Percentiles rank a stretch among this genome's conserved stretches.
Evolutionary conservation across 2,329 filamentous ascomycete genomes (phyloP).

Genomic region (Dactylellina drechsleri): DNA sequence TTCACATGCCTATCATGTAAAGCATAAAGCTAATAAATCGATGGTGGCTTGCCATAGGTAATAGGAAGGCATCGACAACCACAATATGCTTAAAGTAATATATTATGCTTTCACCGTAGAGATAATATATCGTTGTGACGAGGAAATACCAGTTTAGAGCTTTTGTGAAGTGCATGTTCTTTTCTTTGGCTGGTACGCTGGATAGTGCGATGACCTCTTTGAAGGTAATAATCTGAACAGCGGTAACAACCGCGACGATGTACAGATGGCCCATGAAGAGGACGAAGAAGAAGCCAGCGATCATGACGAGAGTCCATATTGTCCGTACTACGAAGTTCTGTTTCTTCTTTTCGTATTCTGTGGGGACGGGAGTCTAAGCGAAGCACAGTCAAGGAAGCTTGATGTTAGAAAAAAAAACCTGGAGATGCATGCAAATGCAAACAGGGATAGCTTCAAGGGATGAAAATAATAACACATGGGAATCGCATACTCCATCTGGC

Average conservation of each 20-base stretch:
- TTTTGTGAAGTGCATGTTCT: conserved; percentile 92
- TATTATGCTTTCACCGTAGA: conserved; percentile 98
- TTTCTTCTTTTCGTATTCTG: conserved; percentile 98
- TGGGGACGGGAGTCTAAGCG: conserved; percentile 60
- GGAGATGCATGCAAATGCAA: conserved; percentile 31
- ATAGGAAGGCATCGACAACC: conserved; percentile 88
- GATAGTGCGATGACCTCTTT: conserved; percentile 99
- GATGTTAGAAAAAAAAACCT: conserved; percentile 33
- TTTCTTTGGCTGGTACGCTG: conserved; percentile 89
- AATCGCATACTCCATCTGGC: conserved; percentile 25
- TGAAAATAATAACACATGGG: not conserved
- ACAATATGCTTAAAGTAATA: conserved; percentile 99
- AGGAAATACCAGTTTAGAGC: conserved; percentile 99
- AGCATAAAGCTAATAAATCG: conserved; percentile 98
- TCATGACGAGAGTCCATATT: conserved; percentile 99
- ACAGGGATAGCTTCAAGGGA: conserved; percentile 43
- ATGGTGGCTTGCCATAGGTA: conserved; percentile 95
- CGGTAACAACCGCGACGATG: conserved; percentile 91
- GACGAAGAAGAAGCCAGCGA: conserved; percentile 86
- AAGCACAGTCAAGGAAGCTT: conserved; percentile 10
- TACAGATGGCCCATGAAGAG: conserved; percentile 98
- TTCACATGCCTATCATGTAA: conserved; percentile 85
- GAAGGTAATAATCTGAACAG: conserved; percentile 95
- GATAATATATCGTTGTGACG: conserved; percentile 98
- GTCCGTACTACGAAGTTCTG: conserved; percentile 95